Evolutionary conservation across 1,139 yeast genomes (phyloP), one percentile per base, ranked within the genome.

Genomic region (Yamadazyma kanchanaburiensis): DNA sequence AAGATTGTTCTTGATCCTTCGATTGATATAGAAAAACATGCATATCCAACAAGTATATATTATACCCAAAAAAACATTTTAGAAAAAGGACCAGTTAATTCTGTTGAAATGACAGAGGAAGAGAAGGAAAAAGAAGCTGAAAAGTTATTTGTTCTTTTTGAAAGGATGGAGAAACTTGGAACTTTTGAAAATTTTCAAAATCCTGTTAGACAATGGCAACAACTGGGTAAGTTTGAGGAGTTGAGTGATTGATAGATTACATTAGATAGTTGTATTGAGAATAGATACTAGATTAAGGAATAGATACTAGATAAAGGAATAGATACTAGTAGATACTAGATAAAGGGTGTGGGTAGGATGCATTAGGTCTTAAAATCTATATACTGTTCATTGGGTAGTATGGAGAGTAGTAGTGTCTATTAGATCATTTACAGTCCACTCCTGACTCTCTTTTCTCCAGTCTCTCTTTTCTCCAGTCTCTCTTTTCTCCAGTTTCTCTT

Each of bases 121-220:
- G 80, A 75, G 39, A 74, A 74, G 43, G 76, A 72, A 36, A 47
- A 49, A 7, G 80, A 75, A 42, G 74, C 79, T 2, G 78, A 73
- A 32, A 61, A 70, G 39, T 49, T 75, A 44, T 70, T 67, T 45
- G 67, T 59, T 3, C 35, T 74, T 4, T 72, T 75, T 42, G 77
- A 70, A 22, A 52, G 72, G 38, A 62, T 70, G 54, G 72, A 68
- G 33, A 62, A 62, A 42, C 28, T 43, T 17, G 73, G 77, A 1
- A 52, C 68, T 0, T 61, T 74, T 39, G 60, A 67, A 32, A 48
- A 48, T 12, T 62, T 71, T 24, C 58, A 63, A 35, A 72, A 69
- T 32, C 74, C 75, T 6, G 50, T 59, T 1, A 41, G 57, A 24
- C 52, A 53, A 35, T 59, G 63, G 63, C 64, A 59, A 34, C 56